These are phyloP conservation scores for Trifolium repens DNA, from an alignment of 306 rosid species.

Conservation along the genomic window DNA sequence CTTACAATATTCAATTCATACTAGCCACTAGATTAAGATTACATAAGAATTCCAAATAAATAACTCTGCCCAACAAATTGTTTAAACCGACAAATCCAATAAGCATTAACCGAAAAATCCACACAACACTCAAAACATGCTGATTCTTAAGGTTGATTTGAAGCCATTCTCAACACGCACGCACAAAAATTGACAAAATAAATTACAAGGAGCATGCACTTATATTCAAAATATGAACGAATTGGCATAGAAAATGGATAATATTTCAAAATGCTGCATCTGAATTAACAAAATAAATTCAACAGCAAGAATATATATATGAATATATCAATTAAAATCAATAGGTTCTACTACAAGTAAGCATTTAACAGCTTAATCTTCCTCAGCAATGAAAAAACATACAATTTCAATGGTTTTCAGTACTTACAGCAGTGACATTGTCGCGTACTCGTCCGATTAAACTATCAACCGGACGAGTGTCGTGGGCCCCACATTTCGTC, in stretches of 20 bases:
- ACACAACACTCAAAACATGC: not conserved
- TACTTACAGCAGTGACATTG: no score
- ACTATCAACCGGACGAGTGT: constrained; percentile 65
- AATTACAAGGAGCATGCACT: not conserved
- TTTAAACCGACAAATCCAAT: not conserved
- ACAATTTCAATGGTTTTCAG: no score
- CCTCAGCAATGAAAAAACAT: not conserved
- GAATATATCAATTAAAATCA: no score
- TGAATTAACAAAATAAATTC: not conserved
- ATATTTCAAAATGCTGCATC: not conserved
- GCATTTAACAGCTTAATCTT: no score
- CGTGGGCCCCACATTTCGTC: constrained; percentile 78
- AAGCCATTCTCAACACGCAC: not conserved
- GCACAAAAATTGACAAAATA: no score
- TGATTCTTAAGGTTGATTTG: not conserved
- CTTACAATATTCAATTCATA: not conserved
- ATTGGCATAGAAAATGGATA: no score
- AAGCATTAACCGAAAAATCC: not conserved
- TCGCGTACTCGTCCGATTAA: constrained; percentile 57
- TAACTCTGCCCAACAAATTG: not conserved
- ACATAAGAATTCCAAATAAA: no score
- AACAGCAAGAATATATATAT: not conserved
- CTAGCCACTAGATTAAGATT: not conserved
- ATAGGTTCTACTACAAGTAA: no score
- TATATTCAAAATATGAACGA: not conserved